Evolutionary conservation across 2,329 filamentous ascomycete species (phyloP), one percentile per base, ranked within the genome.

Genomic region (Colletotrichum filicis): DNA sequence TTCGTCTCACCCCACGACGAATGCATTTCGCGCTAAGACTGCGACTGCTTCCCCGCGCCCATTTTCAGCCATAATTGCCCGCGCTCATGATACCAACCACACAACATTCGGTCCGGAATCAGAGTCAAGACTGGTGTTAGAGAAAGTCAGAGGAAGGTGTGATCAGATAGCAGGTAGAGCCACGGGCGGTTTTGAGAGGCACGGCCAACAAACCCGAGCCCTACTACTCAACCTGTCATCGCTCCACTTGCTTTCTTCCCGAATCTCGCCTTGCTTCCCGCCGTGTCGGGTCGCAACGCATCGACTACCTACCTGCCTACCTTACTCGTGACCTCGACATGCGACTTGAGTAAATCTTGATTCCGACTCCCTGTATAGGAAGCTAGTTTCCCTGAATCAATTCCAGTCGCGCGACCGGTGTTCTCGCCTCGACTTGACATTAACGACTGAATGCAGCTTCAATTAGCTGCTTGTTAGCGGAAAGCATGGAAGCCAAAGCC

Each of bases 401-500:
- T 64, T 28, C 3, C 12, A 32, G 26, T 32, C 22, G 26, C 22
- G 60, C 26, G 52, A 22, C 28, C 46, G 22, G 46, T 28, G 53
- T 35, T n/a, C 37, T 56, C 52, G 24, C 12, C 26, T 5, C 37
- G 11, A 22, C 9, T 61, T 22, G 57, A 11, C 19, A 19, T 68
- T 42, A 24, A 14, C 49, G 24, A 19, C 6, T n/a, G 14, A 16
- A 12, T 35, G 9, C 37, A 16, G 64, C 24, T 24, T 32, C 37
- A 26, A 32, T 60, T 24, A 73, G 69, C 60, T 46, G 46, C 32
- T 26, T 24, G 28, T n/a, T 30, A 35, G n/a, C 14, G 28, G 22
- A n/a, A 70, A 57, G n/a, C 28, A 73, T 73, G 70, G 70, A 73
- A 73, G 66, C 66, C 11, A 70, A 62, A 73, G 70, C 70, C 46